Percentiles rank a stretch among this genome's conserved stretches.
Evolutionary conservation across 2,329 filamentous ascomycete genomes (phyloP).

Genomic region (Penicillium sp.): DNA sequence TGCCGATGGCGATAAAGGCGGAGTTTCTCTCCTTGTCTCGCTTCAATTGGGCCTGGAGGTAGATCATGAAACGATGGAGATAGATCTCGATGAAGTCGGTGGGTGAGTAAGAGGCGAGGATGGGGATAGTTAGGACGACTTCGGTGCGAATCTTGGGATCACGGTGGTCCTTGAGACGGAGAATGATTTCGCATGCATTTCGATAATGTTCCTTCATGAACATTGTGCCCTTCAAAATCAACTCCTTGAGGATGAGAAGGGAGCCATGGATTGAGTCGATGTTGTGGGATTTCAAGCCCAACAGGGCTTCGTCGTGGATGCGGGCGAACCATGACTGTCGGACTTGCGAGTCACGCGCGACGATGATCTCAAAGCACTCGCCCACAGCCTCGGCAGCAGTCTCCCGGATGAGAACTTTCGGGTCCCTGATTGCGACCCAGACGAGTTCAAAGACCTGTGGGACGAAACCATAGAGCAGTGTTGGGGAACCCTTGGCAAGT

Average conservation of each 20-base stretch:
- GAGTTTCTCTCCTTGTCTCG: constrained; percentile 93
- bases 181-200: constrained; percentile 88
- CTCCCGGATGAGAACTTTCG: constrained; percentile 85
- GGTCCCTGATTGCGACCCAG: constrained; percentile 90
- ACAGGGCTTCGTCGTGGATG: constrained; percentile 82
- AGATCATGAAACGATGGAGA: constrained; percentile 95
- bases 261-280: constrained; percentile 94
- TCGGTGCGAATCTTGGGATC: constrained; percentile 86
- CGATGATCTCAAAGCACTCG: constrained; percentile 93
- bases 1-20: constrained; percentile 92
- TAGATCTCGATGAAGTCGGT: constrained; percentile 85
- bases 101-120: constrained; percentile 89
- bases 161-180: constrained; percentile 88
- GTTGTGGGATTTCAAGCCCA: constrained; percentile 76
- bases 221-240: constrained; percentile 94
- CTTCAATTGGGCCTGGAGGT: constrained; percentile 89
- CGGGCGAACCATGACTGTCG: constrained; percentile 86
- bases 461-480: constrained; percentile 92
- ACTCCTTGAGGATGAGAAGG: constrained; percentile 85
- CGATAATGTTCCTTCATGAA: constrained; percentile 97
- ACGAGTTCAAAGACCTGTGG: constrained; percentile 94
- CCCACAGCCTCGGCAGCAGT: constrained; percentile 92
- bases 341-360: constrained; percentile 85
- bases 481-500: constrained; percentile 88
- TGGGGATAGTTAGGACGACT: constrained; percentile 86